Evolutionary conservation across 768 basidiomycete genomes (phyloP), one percentile per base, ranked within the genome.

Genomic region (Tulasnella sp.): DNA sequence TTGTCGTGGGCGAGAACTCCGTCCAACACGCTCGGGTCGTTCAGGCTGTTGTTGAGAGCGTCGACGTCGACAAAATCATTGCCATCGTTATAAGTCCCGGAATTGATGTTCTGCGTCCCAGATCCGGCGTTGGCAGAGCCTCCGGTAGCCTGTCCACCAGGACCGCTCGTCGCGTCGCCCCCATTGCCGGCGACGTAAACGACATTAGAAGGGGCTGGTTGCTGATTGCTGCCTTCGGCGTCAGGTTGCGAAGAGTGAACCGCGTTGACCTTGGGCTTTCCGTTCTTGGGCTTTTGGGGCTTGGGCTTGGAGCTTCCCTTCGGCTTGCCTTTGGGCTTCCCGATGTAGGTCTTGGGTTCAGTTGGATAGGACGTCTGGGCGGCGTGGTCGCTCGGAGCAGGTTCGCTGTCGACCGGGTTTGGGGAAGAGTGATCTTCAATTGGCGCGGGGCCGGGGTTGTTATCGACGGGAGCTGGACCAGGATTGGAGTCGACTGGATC

Each of bases 171-270:
- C 16, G 69, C 69, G 69, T 70, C 52, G 12, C 69, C 69, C 17
- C 69, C 69, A 34, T 70, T 70, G 29, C 69, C 69, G 22, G 69
- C 69, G 11, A 70, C 47, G 26, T 70, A 47, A 17, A 39, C 37
- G 1, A 37, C 3, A 22, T 40, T 35, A 32, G 42, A 65, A 64
- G 63, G 63, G 29, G 5, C 26, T 16, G 62, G 1, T 19, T 35
- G 63, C 34, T 36, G 64, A 14, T 36, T 35, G 64, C 22, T 29
- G 52, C 47, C 47, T 52, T 52, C 47, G 17, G 17, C 9, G 17
- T 52, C 47, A n/a, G 26, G 22, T 29, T 59, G 26, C 32, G 52
- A 29, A 59, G 52, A 2, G 52, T 59, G 52, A 22, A 32, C 52
- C 12, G 52, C 52, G 29, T 59, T 22, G 26, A 59, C 29, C 52